Base-by-base conservation (phyloP, 176 grass and related monocot genomes). In the Metroxylon sagu region DNA sequence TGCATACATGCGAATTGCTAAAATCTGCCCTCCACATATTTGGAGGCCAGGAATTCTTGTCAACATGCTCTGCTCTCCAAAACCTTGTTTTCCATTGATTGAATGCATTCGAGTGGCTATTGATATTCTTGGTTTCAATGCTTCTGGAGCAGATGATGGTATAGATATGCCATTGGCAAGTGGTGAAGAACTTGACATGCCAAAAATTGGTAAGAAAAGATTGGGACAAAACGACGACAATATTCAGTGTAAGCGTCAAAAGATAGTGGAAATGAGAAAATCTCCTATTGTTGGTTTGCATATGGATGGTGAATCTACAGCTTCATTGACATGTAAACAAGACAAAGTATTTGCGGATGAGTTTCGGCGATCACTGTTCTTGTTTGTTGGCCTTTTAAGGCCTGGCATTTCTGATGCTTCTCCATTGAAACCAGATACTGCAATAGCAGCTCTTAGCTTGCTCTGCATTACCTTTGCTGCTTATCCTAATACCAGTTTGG, bases 41-140 rank as follows among this genome's bases (percentile, higher is more conserved):
- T 97, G 92, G 84, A 80, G 88, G 63, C 81, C 87, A 61, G 75
- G 74, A 82, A 69, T 88, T 51, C 81, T 97, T 82, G 25, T 97
- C 49, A 83, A 77, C 52, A 79, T 87, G 68, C 79, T 97, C 8
- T 88, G 62, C 70, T 75, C 68, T 19, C 70, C 72, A 51, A 97
- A 75, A 53, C 84, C 87, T 80, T 91, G 73, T 53, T 18, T 70
- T n/a, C 80, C 65, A 61, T 29, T 91, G 60, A 83, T 87, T 69
- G 78, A 91, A 62, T 97, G 87, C 60, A 83, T 91, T 75, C 65
- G 72, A 62, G 26, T 80, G 7, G 84, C 74, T 71, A 58, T 97
- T 53, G 28, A 48, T 58, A 78, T 67, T 69, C 68, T 80, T 68
- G 72, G 57, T 60, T 19, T 27, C 50, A 68, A 26, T 66, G 57